Evolutionary conservation across 352 stramenopile species (phyloP), one percentile per base, ranked within the genome.

Genomic region (Globisporangium parvum): DNA sequence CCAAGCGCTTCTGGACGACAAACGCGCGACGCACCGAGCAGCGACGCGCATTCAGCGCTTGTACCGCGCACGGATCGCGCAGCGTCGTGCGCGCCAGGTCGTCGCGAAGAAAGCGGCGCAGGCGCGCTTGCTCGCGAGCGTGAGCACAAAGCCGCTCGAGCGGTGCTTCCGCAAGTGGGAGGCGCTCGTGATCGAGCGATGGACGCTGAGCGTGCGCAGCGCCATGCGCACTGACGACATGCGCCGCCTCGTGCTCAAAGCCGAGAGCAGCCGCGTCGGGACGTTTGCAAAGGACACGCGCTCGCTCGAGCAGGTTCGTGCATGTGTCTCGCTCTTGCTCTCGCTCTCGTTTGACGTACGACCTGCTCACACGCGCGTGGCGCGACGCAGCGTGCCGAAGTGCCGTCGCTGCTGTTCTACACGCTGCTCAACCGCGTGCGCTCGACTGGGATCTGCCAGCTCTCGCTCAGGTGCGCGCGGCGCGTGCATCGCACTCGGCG

Each of bases 401-500:
- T 91, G 18, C 75, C 81, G 2, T 84, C 73, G 8, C 67, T 89
- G 26, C 58, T 88, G 12, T 91, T 88, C 55, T 91, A 82, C 55
- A 85, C 78, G 21, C 12, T 91, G 31, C 73, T 91, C 17, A 88
- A 85, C 39, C 74, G 77, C 17, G 77, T 87, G 24, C 81, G 81
- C 5, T 69, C 79, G 56, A 77, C 60, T 11, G 81, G 80, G 6
- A 70, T 89, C 24, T 80, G 81, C 23, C 81, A 89, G 46, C 69
- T 89, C 40, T 79, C 78, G 0, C 69, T 70, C 47, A 79, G 69
- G 80, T 85, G 57, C 3, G 59, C 37, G 23, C 9, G 3, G 4
- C 3, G 20, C 23, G 20, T 6, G 18, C 21, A 2, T 28, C 18
- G 5, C 15, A 9, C n/a, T 24, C 12, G 12, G 6, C n/a, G 20